These are phyloP conservation scores for Aspergillus nanangensis DNA, from an alignment of 495 filamentous ascomycete species.

Conservation along the genomic window DNA sequence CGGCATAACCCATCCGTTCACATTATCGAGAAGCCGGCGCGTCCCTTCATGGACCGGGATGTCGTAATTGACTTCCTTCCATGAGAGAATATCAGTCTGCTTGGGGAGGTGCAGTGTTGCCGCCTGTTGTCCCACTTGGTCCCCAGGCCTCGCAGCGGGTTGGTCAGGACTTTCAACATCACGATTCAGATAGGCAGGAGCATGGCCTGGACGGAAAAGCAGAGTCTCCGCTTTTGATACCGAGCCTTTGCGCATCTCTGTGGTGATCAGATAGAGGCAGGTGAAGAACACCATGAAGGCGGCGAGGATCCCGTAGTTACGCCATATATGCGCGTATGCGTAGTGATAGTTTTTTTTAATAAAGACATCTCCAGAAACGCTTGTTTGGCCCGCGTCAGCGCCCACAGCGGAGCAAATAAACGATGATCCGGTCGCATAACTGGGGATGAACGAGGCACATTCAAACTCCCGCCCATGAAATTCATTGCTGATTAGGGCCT, in stretches of 20 bases:
- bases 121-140: too few species aligned
- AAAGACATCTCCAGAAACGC: conserved; percentile 41
- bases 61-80: conserved; percentile 44
- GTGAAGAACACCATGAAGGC: conserved; percentile 54
- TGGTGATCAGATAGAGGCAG: background rate
- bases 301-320: conserved; percentile 53
- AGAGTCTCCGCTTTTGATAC: too few species aligned
- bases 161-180: too few species aligned
- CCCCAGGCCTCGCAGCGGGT: too few species aligned
- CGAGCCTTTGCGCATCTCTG: background rate
- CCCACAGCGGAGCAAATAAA: too few species aligned
- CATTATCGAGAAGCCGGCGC: conserved; percentile 50
- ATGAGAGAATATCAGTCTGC: conserved; percentile 35
- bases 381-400: too few species aligned
- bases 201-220: too few species aligned
- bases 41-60: conserved; percentile 36
- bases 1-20: conserved; percentile 57
- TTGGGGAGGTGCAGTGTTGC: too few species aligned
- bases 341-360: conserved; percentile 43
- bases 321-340: conserved; percentile 47
- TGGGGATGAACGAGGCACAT: too few species aligned
- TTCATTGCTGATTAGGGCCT: conserved; percentile 40
- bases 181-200: too few species aligned
- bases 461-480: conserved; percentile 42
- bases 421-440: too few species aligned